Evolutionary conservation across 805 yeast species (phyloP).

Genomic region (Lachancea dasiensis): DNA sequence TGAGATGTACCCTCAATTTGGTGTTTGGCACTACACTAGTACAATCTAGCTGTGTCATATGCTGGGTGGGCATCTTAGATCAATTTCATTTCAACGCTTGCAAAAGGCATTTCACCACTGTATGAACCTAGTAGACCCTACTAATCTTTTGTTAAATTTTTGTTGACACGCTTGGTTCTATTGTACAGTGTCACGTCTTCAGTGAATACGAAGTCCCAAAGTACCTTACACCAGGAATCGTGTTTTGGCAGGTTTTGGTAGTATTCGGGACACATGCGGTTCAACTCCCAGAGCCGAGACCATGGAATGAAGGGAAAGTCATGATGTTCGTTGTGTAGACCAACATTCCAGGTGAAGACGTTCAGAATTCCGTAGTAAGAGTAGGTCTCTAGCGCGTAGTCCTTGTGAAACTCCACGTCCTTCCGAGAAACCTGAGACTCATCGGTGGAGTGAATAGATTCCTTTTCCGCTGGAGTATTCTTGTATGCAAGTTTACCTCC

Average conservation of each 20-base stretch:
- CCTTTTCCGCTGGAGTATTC: conserved; percentile 13
- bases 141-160: conserved; percentile 6
- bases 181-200: conserved; percentile 68
- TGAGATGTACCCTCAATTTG: too few relatives aligned
- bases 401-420: conserved; percentile 13
- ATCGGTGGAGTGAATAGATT: conserved; percentile 8
- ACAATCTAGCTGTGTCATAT: too few relatives aligned
- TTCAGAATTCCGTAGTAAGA: conserved; percentile 83
- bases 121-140: too few relatives aligned
- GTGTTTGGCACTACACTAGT: too few relatives aligned
- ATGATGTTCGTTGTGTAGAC: conserved; percentile 91
- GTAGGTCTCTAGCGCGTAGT: conserved; percentile 62
- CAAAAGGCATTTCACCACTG: too few relatives aligned
- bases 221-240: conserved; percentile 70
- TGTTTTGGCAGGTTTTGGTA: conserved; percentile 76
- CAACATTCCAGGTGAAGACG: conserved; percentile 82
- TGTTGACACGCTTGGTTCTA: conserved; percentile 60
- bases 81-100: too few relatives aligned
- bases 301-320: conserved; percentile 93
- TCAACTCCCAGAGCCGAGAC: conserved; percentile 65
- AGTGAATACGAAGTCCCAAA: conserved; percentile 63
- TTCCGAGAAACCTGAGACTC: conserved; percentile 8
- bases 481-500: conserved; percentile 23
- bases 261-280: conserved; percentile 68
- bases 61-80: too few relatives aligned